These are phyloP conservation scores for Chlorella sorokiniana DNA, from an alignment of 139 green algal species.

Conservation along the genomic window DNA sequence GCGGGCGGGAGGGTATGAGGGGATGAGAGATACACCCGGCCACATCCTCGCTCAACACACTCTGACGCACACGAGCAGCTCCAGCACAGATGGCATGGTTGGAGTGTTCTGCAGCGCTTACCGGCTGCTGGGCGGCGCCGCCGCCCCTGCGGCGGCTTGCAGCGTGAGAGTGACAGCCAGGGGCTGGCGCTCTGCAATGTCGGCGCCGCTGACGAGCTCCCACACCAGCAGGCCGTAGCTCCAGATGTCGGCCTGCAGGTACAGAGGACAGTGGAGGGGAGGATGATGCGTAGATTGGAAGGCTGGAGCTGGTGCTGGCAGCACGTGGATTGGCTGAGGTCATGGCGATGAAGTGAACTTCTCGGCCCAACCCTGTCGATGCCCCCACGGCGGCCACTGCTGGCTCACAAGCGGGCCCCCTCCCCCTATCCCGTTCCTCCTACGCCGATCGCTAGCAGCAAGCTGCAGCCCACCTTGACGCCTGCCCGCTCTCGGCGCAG, in stretches of 20 bases:
- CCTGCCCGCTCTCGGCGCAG: constrained; percentile 63
- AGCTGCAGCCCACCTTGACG: constrained; percentile 53
- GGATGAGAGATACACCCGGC: no score
- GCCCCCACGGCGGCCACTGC: background rate
- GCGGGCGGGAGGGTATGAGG: no score
- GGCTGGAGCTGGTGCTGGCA: background rate
- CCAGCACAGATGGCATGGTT: no score
- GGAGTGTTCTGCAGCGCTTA: no score
- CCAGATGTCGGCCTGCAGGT: constrained; percentile 64
- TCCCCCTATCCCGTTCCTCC: background rate
- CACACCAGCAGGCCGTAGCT: constrained; percentile 71
- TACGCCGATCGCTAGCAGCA: background rate
- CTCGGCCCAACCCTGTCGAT: background rate
- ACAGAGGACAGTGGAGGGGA: background rate
- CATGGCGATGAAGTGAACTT: background rate
- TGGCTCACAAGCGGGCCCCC: background rate
- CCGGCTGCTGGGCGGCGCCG: background rate
- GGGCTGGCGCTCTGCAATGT: constrained; percentile 68
- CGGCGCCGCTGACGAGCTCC: constrained; percentile 62
- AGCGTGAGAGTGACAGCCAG: constrained; percentile 33
- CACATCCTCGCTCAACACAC: no score
- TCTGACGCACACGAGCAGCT: no score
- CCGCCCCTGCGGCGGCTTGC: background rate
- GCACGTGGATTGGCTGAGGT: no score
- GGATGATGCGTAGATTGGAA: background rate